These are phyloP conservation scores for Mortierella sp. DNA, from an alignment of 371 early-diverging fungal species.

Conservation along the genomic window DNA sequence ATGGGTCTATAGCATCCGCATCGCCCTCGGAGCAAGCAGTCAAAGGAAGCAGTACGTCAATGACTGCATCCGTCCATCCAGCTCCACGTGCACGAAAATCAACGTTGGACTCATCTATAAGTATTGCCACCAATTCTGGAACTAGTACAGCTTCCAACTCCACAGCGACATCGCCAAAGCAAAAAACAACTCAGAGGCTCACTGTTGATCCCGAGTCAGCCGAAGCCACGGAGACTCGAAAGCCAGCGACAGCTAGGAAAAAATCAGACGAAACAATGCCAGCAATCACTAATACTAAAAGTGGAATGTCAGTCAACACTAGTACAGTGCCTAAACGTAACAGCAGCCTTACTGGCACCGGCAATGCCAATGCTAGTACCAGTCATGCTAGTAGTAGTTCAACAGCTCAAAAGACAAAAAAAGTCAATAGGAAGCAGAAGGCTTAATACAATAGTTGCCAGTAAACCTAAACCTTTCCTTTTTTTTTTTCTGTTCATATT, in stretches of 20 bases:
- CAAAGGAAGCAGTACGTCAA: slow-evolving; percentile 1
- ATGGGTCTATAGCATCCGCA: neutral
- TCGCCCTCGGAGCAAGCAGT: neutral
- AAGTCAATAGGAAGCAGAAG: slow-evolving; percentile 24
- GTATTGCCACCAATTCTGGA: neutral
- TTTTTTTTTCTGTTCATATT: neutral
- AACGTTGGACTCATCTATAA: slow-evolving; percentile 1
- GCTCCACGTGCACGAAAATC: slow-evolving; percentile 1
- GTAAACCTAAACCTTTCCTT: neutral
- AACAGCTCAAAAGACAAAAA: slow-evolving; percentile 18
- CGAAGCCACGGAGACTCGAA: neutral
- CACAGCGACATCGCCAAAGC: slow-evolving; percentile 20
- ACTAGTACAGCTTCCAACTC: slow-evolving; percentile 27
- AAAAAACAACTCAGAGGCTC: neutral
- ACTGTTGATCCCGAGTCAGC: neutral
- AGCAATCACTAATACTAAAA: neutral
- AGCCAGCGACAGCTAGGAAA: slow-evolving; percentile 4
- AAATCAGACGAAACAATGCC: slow-evolving; percentile 5
- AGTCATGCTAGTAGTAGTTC: slow-evolving; percentile 5
- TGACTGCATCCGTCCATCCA: neutral
- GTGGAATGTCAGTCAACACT: slow-evolving; percentile 30
- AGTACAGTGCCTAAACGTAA: slow-evolving; percentile 5
- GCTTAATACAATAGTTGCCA: neutral
- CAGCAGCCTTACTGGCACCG: slow-evolving; percentile 3
- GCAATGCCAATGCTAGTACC: neutral